phyloP scores from a whole-genome alignment of 495 filamentous ascomycete genomes.

The Staphylotrichum tortipilum region DNA sequence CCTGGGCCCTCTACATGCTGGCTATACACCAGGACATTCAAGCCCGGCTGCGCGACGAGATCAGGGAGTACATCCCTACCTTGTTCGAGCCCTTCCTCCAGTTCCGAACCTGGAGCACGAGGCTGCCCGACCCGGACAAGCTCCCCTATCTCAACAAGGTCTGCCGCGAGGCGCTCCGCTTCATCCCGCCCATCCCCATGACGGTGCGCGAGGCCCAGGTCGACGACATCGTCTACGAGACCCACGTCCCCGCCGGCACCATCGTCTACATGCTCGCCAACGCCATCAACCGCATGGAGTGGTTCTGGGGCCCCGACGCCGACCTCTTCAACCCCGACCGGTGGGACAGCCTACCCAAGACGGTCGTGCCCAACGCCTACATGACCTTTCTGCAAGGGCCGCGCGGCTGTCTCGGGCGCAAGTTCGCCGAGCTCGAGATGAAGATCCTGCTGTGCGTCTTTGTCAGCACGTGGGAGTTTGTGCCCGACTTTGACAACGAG shows the following conservation, averaged over 20 bases:
- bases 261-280: constrained; percentile 30
- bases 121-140: constrained; percentile 17
- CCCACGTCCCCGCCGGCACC: constrained; percentile 22
- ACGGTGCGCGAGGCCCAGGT: constrained; percentile 28
- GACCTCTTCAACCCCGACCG: constrained; percentile 33
- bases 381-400: constrained; percentile 36
- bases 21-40: constrained; percentile 29
- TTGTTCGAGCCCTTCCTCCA: constrained; percentile 21
- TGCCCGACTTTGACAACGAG: constrained; percentile 27
- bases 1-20: constrained; percentile 29
- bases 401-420: constrained; percentile 32
- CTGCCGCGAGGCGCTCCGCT: constrained; percentile 41
- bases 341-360: constrained; percentile 28
- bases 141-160: constrained; percentile 38
- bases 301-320: constrained; percentile 30
- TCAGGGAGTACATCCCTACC: constrained; percentile 33
- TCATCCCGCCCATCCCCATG: constrained; percentile 39
- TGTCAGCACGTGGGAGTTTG: constrained; percentile 30
- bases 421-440: constrained; percentile 36
- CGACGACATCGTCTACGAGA: constrained; percentile 22
- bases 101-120: constrained; percentile 18
- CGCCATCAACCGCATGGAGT: constrained; percentile 31
- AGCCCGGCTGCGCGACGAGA: constrained; percentile 26
- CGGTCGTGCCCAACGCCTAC: constrained; percentile 25
- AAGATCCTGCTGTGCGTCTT: constrained; percentile 30